Conservation (phyloP, 305 asterid genomes). For the Fraxinus platypoda region DNA sequence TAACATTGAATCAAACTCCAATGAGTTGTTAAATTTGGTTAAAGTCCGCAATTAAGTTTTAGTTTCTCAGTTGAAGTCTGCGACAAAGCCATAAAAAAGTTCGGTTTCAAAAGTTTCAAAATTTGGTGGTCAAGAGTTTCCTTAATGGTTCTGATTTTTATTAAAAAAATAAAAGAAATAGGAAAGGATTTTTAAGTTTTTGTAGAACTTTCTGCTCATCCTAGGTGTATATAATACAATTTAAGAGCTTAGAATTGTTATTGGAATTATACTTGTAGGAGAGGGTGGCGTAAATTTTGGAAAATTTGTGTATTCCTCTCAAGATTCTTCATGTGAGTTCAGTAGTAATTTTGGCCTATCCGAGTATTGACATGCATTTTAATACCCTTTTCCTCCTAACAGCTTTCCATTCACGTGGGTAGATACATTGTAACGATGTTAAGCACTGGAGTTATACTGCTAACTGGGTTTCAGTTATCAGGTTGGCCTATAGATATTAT, state of each 20-base stretch:
- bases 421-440: constrained; percentile 84
- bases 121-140: background rate
- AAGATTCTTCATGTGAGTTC: background rate
- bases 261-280: too few species aligned
- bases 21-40: background rate
- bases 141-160: background rate
- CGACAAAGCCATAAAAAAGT: background rate
- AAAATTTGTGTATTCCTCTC: background rate
- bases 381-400: constrained; percentile 20
- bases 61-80: background rate
- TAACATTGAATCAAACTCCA: background rate
- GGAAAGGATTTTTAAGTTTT: background rate
- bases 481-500: constrained; percentile 41
- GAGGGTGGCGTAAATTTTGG: too few species aligned
- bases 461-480: constrained; percentile 88
- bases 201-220: background rate
- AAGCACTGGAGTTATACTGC: constrained; percentile 77
- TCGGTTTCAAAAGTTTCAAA: background rate
- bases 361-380: background rate
- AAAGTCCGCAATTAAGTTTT: background rate
- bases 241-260: too few species aligned
- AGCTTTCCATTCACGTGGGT: constrained; percentile 76
- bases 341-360: background rate
- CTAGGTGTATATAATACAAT: background rate
- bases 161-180: background rate